These are phyloP conservation scores for Sutorius australiensis DNA, from an alignment of 768 basidiomycete genomes.

Conservation along the genomic window DNA sequence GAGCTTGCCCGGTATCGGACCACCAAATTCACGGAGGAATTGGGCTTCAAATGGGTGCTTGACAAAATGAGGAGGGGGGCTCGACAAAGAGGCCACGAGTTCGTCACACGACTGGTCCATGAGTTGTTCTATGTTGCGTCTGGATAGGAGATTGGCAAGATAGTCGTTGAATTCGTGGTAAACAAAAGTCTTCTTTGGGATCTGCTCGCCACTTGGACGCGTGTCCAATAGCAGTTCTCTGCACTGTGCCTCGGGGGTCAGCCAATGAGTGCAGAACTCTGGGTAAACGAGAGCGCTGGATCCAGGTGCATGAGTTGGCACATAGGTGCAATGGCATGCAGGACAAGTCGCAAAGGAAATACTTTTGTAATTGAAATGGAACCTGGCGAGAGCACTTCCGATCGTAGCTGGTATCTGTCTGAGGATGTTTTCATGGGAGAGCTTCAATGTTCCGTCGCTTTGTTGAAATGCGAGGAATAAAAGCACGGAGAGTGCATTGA, in stretches of 20 bases:
- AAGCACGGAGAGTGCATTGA: constrained; percentile 10
- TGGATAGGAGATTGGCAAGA: background rate
- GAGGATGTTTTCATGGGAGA: constrained; percentile 1
- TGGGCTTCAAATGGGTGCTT: constrained; percentile 15
- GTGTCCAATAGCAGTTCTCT: background rate
- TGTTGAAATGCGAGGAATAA: background rate
- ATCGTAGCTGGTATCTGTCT: constrained; percentile 3
- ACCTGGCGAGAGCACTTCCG: background rate
- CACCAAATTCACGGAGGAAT: constrained; percentile 28
- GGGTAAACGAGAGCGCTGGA: background rate
- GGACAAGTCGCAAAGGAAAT: background rate
- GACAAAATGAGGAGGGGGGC: background rate
- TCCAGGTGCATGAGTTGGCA: background rate
- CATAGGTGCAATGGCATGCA: constrained; percentile 7
- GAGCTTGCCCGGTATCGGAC: constrained; percentile 9
- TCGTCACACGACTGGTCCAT: constrained; percentile 1
- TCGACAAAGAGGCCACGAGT: background rate
- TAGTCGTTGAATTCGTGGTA: constrained; percentile 8
- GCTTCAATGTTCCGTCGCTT: background rate
- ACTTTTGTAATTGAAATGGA: background rate
- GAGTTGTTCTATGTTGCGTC: background rate
- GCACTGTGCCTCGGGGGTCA: background rate
- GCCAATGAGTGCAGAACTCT: background rate
- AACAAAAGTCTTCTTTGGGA: background rate
- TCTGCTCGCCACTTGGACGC: background rate